A percentile compares a stretch with the other conserved stretches of the same genome.
Conservation (phyloP, 495 filamentous ascomycete species). For the Hypomontagnella monticulosa region DNA sequence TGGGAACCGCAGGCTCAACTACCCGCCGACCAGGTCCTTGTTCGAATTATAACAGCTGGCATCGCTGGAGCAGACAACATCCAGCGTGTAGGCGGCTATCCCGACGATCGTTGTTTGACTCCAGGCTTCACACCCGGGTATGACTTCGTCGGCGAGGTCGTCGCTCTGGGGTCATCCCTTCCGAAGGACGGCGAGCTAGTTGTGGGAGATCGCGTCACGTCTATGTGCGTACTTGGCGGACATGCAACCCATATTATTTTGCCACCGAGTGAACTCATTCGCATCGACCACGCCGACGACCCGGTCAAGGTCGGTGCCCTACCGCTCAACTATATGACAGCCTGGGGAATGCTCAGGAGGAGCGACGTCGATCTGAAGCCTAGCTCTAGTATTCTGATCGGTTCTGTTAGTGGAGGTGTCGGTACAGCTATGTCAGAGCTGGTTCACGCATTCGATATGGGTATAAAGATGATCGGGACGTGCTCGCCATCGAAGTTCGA, state of each 20-base stretch:
- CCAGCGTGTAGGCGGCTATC: conserved; percentile 8
- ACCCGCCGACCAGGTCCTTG: not conserved
- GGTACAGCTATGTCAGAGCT: conserved; percentile 4
- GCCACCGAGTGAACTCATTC: conserved; percentile 2
- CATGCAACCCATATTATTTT: not conserved
- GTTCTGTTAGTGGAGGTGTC: conserved; percentile 4
- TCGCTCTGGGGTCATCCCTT: not conserved
- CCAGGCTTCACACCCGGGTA: conserved; percentile 9
- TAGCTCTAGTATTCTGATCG: conserved; percentile 3
- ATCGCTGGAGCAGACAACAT: conserved; percentile 10
- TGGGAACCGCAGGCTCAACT: not conserved
- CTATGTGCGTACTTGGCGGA: not conserved
- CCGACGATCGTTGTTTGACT: not conserved
- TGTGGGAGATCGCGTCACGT: not conserved
- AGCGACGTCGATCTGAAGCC: not conserved
- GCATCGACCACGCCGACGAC: not conserved
- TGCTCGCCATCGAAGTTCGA: conserved; percentile 4
- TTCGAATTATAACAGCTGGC: conserved; percentile 2
- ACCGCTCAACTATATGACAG: conserved; percentile 4
- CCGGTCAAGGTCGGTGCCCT: not conserved
- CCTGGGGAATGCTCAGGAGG: not conserved
- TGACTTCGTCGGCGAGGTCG: conserved; percentile 2
- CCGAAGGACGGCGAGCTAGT: not conserved
- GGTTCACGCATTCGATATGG: not conserved
- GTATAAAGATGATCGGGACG: not conserved